Evolutionary conservation across 176 grass and related monocot species (phyloP).

Genomic region (Aegilops sharonensis): DNA sequence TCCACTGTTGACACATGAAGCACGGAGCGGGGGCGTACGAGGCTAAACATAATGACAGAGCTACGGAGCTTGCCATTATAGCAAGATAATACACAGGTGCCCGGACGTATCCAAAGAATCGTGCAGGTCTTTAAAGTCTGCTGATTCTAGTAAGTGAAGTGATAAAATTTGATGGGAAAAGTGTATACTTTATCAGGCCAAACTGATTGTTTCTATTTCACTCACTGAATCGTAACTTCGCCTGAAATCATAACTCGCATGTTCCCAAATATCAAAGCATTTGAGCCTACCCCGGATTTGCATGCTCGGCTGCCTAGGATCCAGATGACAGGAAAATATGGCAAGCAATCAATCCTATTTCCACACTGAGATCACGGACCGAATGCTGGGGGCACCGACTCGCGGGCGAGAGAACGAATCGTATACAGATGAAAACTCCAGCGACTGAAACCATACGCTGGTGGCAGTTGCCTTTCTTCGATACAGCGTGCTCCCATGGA

Average conservation of each 20-base stretch:
- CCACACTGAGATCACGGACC: background rate
- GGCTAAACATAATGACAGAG: background rate
- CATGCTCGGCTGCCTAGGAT: background rate
- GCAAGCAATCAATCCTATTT: background rate
- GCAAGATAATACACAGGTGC: background rate
- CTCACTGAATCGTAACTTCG: background rate
- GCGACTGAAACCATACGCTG: background rate
- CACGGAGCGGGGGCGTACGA: background rate
- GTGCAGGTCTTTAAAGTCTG: background rate
- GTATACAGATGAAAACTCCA: background rate
- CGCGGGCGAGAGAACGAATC: background rate
- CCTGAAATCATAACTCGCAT: background rate
- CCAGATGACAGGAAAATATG: background rate
- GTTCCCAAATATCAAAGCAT: background rate
- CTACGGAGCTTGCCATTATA: background rate
- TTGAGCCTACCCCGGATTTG: background rate
- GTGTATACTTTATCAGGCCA: too few species aligned
- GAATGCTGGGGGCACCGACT: too few species aligned
- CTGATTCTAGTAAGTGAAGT: background rate
- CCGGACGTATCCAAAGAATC: background rate
- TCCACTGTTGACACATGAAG: conserved; percentile 17
- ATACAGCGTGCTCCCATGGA: background rate
- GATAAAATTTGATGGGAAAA: background rate
- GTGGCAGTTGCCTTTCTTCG: background rate
- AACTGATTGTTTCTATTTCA: background rate